These are phyloP conservation scores for Pichia kudriavzevii DNA, from an alignment of 1,139 yeast species.

Conservation along the genomic window DNA sequence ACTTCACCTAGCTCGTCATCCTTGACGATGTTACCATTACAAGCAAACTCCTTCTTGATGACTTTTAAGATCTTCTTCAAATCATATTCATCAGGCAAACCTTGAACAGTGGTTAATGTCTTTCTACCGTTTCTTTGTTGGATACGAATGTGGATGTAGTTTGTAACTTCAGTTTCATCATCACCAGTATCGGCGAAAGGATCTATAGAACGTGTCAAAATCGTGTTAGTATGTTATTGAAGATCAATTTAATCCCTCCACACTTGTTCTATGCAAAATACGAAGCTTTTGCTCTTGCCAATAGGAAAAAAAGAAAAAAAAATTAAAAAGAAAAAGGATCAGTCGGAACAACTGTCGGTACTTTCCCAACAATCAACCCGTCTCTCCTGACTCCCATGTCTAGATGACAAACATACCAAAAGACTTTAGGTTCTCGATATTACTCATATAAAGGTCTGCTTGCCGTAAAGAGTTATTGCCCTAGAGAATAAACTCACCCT, in stretches of 20 bases:
- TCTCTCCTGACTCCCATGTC: no score
- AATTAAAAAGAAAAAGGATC: background rate
- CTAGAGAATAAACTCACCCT: background rate
- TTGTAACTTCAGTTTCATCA: conserved; percentile 94
- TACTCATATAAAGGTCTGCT: conserved; percentile 48
- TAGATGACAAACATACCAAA: conserved; percentile 70
- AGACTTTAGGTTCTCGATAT: conserved; percentile 95
- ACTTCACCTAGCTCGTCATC: conserved; percentile 96
- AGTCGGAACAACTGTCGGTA: no score
- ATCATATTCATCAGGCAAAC: conserved; percentile 92
- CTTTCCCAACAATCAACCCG: no score
- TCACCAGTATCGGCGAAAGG: conserved; percentile 99
- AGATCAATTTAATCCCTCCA: no score
- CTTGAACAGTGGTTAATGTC: conserved; percentile 97
- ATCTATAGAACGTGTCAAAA: conserved; percentile 35
- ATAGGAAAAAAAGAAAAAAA: background rate
- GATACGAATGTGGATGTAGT: conserved; percentile 96
- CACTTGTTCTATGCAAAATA: no score
- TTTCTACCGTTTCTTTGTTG: conserved; percentile 99
- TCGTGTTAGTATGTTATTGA: conserved; percentile 6
- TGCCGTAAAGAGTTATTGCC: background rate
- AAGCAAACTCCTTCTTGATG: conserved; percentile 95
- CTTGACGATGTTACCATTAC: conserved; percentile 96
- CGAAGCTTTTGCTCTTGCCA: no score
- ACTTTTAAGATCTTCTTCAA: conserved; percentile 89